Evolutionary conservation across 768 basidiomycete species (phyloP).

Genomic region (Tricholoma saponaceum): DNA sequence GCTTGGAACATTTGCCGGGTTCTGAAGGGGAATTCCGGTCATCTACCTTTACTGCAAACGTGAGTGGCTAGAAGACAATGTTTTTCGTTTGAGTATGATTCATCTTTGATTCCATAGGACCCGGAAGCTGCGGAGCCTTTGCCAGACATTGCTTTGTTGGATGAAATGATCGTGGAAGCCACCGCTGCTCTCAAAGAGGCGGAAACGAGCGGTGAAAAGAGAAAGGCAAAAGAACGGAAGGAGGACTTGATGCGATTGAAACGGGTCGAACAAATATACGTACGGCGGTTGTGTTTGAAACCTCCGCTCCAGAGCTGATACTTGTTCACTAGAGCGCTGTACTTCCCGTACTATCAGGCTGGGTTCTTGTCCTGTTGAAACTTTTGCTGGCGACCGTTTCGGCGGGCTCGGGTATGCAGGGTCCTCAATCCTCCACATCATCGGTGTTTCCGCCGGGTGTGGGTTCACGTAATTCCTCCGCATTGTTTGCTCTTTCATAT

Average conservation of each 20-base stretch:
- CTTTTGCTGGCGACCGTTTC: slow-evolving; percentile 91
- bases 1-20: slow-evolving; percentile 76
- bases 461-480: slow-evolving; percentile 48
- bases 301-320: neutral
- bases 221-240: slow-evolving; percentile 61
- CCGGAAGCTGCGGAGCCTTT: slow-evolving; percentile 59
- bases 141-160: slow-evolving; percentile 67
- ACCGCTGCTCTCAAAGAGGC: slow-evolving; percentile 47
- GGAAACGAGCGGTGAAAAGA: slow-evolving; percentile 46
- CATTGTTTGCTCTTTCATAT: neutral
- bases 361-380: slow-evolving; percentile 92
- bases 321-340: slow-evolving; percentile 59
- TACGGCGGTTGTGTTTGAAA: slow-evolving; percentile 34
- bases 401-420: slow-evolving; percentile 61
- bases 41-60: slow-evolving; percentile 42
- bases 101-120: slow-evolving; percentile 35
- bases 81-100: neutral
- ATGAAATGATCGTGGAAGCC: slow-evolving; percentile 71
- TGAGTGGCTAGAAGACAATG: slow-evolving; percentile 15
- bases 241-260: slow-evolving; percentile 86
- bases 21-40: slow-evolving; percentile 54
- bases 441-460: slow-evolving; percentile 71
- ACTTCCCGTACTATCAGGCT: slow-evolving; percentile 79
- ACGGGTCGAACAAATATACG: slow-evolving; percentile 91
- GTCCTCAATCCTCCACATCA: slow-evolving; percentile 63